Conservation (phyloP, 345 rosid genomes). For the Aquilaria malaccensis region DNA sequence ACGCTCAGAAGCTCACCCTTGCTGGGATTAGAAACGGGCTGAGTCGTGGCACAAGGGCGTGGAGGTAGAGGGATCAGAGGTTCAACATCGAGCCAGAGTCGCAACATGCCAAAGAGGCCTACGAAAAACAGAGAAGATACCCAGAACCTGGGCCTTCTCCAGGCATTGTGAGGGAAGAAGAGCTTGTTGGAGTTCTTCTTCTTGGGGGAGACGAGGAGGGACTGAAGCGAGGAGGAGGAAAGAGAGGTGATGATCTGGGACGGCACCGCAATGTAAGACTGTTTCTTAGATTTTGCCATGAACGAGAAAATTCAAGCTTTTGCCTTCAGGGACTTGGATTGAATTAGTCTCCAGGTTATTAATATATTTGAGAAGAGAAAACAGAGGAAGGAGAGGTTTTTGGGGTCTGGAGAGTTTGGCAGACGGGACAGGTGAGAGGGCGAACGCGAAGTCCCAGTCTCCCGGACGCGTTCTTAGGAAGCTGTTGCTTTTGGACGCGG, state of each 20-base stretch:
- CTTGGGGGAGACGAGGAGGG: conserved; percentile 62
- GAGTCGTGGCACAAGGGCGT: conserved; percentile 41
- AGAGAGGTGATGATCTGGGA: conserved; percentile 45
- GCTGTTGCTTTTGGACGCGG: not conserved
- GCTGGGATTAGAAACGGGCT: conserved; percentile 16
- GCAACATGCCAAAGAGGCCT: conserved; percentile 46
- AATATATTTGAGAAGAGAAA: conserved; percentile 2
- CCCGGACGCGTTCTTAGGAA: conserved; percentile 17
- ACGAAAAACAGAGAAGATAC: conserved; percentile 44
- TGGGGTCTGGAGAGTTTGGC: not conserved
- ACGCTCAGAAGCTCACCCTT: conserved; percentile 6
- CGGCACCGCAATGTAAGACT: conserved; percentile 50
- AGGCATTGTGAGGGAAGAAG: conserved; percentile 16
- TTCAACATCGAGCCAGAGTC: conserved; percentile 37
- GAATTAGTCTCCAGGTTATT: not conserved
- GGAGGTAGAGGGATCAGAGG: conserved; percentile 37
- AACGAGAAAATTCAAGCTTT: not conserved
- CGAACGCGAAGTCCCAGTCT: conserved; percentile 20
- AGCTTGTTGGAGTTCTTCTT: conserved; percentile 20
- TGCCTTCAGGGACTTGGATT: not conserved
- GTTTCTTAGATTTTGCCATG: conserved; percentile 48
- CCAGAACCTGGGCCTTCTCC: conserved; percentile 48
- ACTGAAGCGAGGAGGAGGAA: conserved; percentile 54
- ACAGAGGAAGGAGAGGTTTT: not conserved
- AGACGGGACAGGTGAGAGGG: conserved; percentile 15